Percentiles rank a stretch among this genome's conserved stretches.
phyloP scores from a whole-genome alignment of 257 asterid species.

The Scutellaria barbata region DNA sequence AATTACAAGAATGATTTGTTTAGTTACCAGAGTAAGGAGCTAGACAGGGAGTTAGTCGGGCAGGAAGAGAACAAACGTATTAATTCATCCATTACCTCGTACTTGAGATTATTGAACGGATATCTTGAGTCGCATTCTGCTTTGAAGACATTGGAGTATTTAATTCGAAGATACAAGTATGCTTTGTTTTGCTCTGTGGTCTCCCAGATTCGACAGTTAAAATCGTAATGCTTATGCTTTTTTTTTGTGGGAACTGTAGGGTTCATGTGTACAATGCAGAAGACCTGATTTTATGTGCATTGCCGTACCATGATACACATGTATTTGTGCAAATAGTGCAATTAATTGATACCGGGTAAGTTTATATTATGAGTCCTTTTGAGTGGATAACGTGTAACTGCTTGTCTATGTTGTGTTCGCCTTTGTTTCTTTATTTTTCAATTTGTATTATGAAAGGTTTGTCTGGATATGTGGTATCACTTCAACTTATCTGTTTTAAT shows the following conservation, averaged over 20 bases:
- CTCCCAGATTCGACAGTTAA: neutral
- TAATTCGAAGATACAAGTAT: slow-evolving; percentile 88
- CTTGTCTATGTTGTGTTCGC: neutral
- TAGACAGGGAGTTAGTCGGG: slow-evolving; percentile 76
- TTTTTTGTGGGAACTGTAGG: slow-evolving; percentile 46
- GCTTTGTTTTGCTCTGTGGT: slow-evolving; percentile 7
- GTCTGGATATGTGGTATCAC: slow-evolving; percentile 10
- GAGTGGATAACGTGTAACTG: neutral
- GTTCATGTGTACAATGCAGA: slow-evolving; percentile 72
- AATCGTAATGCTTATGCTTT: neutral
- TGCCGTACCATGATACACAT: slow-evolving; percentile 92
- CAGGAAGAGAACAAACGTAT: slow-evolving; percentile 68
- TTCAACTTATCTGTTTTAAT: slow-evolving; percentile 15
- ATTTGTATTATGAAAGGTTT: neutral
- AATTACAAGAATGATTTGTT: slow-evolving; percentile 72
- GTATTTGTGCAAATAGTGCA: slow-evolving; percentile 77
- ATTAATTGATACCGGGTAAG: slow-evolving; percentile 76
- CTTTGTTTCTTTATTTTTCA: neutral
- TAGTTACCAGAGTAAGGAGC: slow-evolving; percentile 68
- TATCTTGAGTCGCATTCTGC: slow-evolving; percentile 65
- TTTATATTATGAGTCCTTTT: neutral
- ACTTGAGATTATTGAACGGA: slow-evolving; percentile 71
- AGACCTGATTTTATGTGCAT: slow-evolving; percentile 77
- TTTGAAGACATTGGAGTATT: slow-evolving; percentile 74
- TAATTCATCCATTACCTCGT: slow-evolving; percentile 61